Conservation (phyloP, 257 asterid genomes). For the Avicennia marina region DNA sequence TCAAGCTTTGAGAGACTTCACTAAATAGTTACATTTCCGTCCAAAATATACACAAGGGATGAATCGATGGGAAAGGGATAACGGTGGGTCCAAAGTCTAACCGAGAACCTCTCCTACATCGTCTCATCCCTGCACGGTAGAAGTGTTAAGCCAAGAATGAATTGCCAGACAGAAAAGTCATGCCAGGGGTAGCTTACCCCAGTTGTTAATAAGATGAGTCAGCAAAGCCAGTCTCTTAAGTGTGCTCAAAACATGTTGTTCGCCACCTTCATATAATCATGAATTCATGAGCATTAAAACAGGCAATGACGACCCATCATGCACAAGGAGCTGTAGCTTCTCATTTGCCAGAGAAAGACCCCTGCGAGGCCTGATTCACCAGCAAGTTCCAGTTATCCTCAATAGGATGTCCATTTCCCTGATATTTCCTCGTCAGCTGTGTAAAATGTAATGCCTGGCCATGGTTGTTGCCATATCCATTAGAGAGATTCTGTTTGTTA, state of each 20-base stretch:
- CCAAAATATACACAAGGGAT: constrained; percentile 25
- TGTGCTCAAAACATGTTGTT: no score
- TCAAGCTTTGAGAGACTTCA: no score
- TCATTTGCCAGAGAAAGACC: constrained; percentile 39
- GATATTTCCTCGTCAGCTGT: constrained; percentile 26
- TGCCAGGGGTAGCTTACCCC: constrained; percentile 27
- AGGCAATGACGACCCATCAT: constrained; percentile 1
- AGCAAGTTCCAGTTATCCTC: constrained; percentile 39
- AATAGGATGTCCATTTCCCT: constrained; percentile 20
- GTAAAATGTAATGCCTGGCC: constrained; percentile 24
- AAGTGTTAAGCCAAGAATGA: constrained; percentile 94
- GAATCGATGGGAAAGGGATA: constrained; percentile 24
- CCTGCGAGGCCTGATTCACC: constrained; percentile 34
- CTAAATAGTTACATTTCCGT: no score
- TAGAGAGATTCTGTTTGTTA: constrained; percentile 25
- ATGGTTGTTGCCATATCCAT: constrained; percentile 23
- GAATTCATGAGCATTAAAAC: not conserved
- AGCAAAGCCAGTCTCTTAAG: not conserved
- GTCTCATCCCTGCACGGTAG: constrained; percentile 20
- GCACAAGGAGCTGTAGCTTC: constrained; percentile 20
- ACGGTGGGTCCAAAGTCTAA: no score
- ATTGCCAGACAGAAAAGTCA: constrained; percentile 65
- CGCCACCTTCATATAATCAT: no score
- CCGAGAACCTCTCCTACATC: constrained; percentile 13
- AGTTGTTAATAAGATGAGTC: constrained; percentile 1